Evolutionary conservation across 768 basidiomycete genomes (phyloP), one percentile per base, ranked within the genome.

Genomic region (Saitozyma podzolica): DNA sequence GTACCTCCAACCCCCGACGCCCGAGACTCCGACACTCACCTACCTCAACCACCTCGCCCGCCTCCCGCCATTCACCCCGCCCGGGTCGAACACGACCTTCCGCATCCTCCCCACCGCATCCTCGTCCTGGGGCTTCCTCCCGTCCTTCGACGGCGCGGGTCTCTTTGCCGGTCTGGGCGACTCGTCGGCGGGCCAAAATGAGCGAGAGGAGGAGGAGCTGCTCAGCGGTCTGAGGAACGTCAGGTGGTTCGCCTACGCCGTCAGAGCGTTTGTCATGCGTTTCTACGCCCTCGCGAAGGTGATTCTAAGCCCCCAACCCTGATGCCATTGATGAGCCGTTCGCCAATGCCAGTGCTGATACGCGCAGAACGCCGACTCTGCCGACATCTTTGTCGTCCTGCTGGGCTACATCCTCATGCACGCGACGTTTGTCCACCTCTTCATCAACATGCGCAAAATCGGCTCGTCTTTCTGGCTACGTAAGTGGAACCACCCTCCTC

Each of bases 401-500:
- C 84, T 90, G 10, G 96, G 95, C 13, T 98, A 98, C 78, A 80
- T 94, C 57, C 84, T 98, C 50, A 98, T 99, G 96, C 93, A 97
- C 81, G 85, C 83, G 6, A 95, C 94, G 2, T 98, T 99, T 81
- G 86, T 93, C 77, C 87, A 92, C 56, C 85, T 98, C 56, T 89
- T 95, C 81, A 82, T 89, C 67, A 89, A 90, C 65, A 92, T 93
- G 65, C 86, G 95, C 20, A 86, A 88, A 17, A 85, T 99, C 40
- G 92, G 92, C 20, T 86, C 81, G 82, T 86, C 85, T 68, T 86
- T 88, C 75, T 88, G 87, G 87, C 82, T 89, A 40, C 80, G 81
- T 80, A 62, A 67, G 75, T 74, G 20, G 37, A 13, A 4, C 16
- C 54, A 11, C 20, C 29, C 14, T 19, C 39, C n/a, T 17, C 40